Base-by-base conservation (phyloP, 768 basidiomycete species). In the Pleurotus citrinopileatus region DNA sequence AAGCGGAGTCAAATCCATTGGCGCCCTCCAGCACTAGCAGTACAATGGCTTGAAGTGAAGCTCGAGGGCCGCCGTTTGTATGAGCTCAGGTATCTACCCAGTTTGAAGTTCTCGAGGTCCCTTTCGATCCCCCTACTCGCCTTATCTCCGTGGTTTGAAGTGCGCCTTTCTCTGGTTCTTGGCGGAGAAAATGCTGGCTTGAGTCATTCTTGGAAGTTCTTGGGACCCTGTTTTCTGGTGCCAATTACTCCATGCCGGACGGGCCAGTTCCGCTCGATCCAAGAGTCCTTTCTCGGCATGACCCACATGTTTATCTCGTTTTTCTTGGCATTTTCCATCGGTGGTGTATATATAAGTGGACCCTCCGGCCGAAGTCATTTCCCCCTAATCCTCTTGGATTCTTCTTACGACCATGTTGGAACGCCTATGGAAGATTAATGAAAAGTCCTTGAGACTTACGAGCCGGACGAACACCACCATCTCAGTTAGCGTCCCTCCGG, bases 211-310 rank as follows among this genome's bases (percentile, higher is more conserved):
- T 51, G 28, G 48, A 32, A 36, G 19, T 37, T n/a, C 48, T 51
- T 51, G 34, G 48, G 29, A 12, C 48, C 48, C 34, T 32, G 48
- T 19, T n/a, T 47, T 47, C 26, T 29, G 8, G 15, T 40, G 4
- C 15, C 6, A 20, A 27, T 19, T 44, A 44, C 48, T 22, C 48
- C 48, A 51, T 19, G 22, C 48, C 29, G 34, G 43, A 37, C 32
- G 48, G 34, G 29, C 34, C 32, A 51, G 48, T 51, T 51, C 48
- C 48, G 34, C 34, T 34, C 17, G 10, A 51, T 51, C 19, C 48
- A 51, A 37, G 28, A 51, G n/a, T 36, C 48, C 37, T 37, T 37
- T n/a, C 48, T 51, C 48, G 48, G 48, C 48, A 51, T 51, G 15
- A 4, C 19, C 32, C 23, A 20, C 48, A 38, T 51, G 48, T 26